Evolutionary conservation across 495 filamentous ascomycete species (phyloP), one percentile per base, ranked within the genome.

Genomic region (Durotheca rogersii): DNA sequence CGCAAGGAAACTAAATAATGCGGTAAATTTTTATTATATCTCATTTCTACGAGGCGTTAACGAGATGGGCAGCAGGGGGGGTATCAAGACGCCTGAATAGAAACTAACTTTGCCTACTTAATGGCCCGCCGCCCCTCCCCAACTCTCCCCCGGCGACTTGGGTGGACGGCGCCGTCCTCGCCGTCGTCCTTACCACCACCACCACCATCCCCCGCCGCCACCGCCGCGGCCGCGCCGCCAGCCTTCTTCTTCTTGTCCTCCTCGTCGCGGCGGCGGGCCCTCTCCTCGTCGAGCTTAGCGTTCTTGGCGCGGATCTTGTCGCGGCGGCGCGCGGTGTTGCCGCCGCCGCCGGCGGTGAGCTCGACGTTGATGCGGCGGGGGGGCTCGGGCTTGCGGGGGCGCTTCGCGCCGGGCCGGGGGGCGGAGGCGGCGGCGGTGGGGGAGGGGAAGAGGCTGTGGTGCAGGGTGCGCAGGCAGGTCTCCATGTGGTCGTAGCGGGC

Each of bases 401-500:
- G 39, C 84, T 68, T 38, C 76, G 64, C 5, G 23, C 4, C 23
- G 23, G 78, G 72, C 47, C 72, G 75, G 42, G 67, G 60, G 29
- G 81, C n/a, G n/a, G n/a, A n/a, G n/a, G n/a, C n/a, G n/a, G n/a
- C n/a, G 14, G 35, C 7, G 23, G 38, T 6, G 17, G 46, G 35
- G 25, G 44, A 54, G 11, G 45, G 29, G 63, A 97, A 95, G 38
- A 71, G 78, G 50, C 82, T 87, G 69, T 96, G 90, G 69, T 98
- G 92, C 66, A 89, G 89, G 38, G 88, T 77, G 66, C 88, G 86
- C 55, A 98, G 75, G 60, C 89, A 94, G 37, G 88, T 91, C 77
- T 95, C 87, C 90, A 97, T 95, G 64, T 85, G 82, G 70, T 95
- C 89, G 72, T 82, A 95, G 37, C 81, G 73, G 48, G 83, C 86